Percentiles rank a stretch among this genome's conserved stretches.
These are phyloP conservation scores for Petunia secreta DNA, from an alignment of 257 asterid species.

Conservation along the genomic window DNA sequence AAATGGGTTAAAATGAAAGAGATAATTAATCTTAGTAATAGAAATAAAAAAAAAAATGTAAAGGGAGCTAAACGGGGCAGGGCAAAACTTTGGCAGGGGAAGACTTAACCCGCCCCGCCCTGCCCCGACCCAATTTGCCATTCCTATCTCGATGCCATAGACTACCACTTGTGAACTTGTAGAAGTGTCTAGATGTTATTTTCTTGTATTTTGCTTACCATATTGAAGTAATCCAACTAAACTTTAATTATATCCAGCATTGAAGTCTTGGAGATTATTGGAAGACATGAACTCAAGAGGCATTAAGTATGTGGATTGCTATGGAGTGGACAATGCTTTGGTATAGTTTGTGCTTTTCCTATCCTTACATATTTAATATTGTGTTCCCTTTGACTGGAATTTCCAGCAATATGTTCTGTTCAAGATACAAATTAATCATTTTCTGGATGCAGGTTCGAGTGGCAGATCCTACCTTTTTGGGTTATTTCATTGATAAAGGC, in stretches of 20 bases:
- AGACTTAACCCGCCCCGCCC: too few relatives aligned
- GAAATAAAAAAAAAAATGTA: too few relatives aligned
- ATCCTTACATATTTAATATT: conserved; percentile 5
- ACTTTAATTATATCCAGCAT: conserved; percentile 56
- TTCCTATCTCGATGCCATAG: conserved; percentile 8
- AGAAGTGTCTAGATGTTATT: conserved; percentile 12
- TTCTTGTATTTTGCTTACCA: conserved; percentile 13
- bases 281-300: conserved; percentile 94
- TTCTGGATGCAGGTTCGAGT: conserved; percentile 77
- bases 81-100: too few relatives aligned
- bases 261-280: conserved; percentile 73
- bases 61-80: too few relatives aligned
- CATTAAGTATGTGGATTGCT: conserved; percentile 85
- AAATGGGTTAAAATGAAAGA: too few relatives aligned
- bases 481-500: conserved; percentile 90
- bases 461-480: conserved; percentile 95
- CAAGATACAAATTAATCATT: conserved; percentile 22
- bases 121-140: too few relatives aligned
- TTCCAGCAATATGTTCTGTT: conserved; percentile 27
- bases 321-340: conserved; percentile 97
- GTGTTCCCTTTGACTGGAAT: conserved; percentile 13
- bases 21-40: too few relatives aligned
- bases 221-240: conserved; percentile 28
- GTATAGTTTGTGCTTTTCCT: conserved; percentile 46
- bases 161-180: background rate